These are phyloP conservation scores for Candida lessepsii DNA, from an alignment of 805 yeast genomes.

Conservation along the genomic window DNA sequence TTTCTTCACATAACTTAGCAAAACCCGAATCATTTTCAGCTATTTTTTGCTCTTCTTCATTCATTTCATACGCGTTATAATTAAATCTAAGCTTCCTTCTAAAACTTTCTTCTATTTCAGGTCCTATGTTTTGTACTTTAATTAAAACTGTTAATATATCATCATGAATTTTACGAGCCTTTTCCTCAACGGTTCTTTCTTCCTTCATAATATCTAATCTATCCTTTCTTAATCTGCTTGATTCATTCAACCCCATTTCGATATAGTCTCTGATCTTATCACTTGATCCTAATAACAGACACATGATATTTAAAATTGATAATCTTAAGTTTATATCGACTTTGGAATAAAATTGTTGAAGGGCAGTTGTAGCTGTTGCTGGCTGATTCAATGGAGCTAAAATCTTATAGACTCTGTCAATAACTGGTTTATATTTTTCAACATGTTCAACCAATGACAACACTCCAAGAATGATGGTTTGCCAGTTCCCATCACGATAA, in stretches of 20 bases:
- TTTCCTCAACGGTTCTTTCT: slow-evolving; percentile 51
- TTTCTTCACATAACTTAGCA: slow-evolving; percentile 41
- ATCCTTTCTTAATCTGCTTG: slow-evolving; percentile 60
- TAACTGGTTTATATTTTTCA: slow-evolving; percentile 50
- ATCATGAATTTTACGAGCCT: slow-evolving; percentile 37
- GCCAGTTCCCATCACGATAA: slow-evolving; percentile 86
- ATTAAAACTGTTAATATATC: slow-evolving; percentile 12
- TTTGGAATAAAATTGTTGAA: slow-evolving; percentile 52
- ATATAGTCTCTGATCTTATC: slow-evolving; percentile 58
- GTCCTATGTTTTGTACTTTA: neutral
- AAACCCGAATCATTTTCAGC: slow-evolving; percentile 44
- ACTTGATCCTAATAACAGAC: slow-evolving; percentile 60
- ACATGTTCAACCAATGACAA: slow-evolving; percentile 59
- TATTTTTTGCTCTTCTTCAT: slow-evolving; percentile 36
- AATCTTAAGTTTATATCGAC: slow-evolving; percentile 56
- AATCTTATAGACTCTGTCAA: slow-evolving; percentile 48
- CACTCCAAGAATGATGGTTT: slow-evolving; percentile 70
- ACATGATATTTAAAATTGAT: slow-evolving; percentile 57
- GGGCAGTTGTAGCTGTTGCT: slow-evolving; percentile 50
- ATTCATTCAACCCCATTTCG: slow-evolving; percentile 66
- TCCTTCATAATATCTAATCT: slow-evolving; percentile 66
- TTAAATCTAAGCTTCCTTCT: slow-evolving; percentile 27
- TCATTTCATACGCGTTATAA: slow-evolving; percentile 37
- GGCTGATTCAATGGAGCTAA: slow-evolving; percentile 57
- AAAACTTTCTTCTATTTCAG: slow-evolving; percentile 11